Evolutionary conservation across 2,329 filamentous ascomycete species (phyloP).

Genomic region (Myrmaecium sp.): DNA sequence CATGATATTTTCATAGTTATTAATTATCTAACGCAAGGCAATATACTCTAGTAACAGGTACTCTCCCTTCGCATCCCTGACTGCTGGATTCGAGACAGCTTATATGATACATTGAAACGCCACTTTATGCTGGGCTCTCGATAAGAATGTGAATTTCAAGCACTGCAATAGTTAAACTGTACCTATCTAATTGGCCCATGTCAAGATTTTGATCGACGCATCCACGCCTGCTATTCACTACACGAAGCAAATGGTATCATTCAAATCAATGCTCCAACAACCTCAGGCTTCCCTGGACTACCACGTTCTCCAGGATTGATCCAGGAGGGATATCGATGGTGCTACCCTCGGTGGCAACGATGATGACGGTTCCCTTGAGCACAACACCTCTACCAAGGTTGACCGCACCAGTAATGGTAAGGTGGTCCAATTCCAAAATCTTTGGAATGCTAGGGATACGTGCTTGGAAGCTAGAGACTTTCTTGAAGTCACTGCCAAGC

Average conservation of each 20-base stretch:
- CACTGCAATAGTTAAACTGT: no score
- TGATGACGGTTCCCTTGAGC: slow-evolving; percentile 96
- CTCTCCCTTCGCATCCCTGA: no score
- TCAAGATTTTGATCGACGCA: slow-evolving; percentile 14
- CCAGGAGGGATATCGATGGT: slow-evolving; percentile 96
- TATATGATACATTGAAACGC: no score
- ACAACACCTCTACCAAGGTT: slow-evolving; percentile 93
- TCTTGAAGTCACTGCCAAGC: slow-evolving; percentile 98
- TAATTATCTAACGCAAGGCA: no score
- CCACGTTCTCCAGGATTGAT: slow-evolving; percentile 95
- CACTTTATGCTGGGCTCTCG: no score
- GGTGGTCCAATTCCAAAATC: slow-evolving; percentile 81
- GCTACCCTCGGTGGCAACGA: slow-evolving; percentile 91
- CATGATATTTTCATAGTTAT: no score
- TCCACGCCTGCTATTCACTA: slow-evolving; percentile 12
- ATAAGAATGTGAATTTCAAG: no score
- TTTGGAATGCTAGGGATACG: slow-evolving; percentile 76
- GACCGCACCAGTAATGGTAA: slow-evolving; percentile 94
- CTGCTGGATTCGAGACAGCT: no score
- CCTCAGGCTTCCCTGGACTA: slow-evolving; percentile 89
- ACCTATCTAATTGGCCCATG: no score
- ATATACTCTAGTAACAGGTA: no score
- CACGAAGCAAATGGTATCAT: no score
- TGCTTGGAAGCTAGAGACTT: slow-evolving; percentile 93
- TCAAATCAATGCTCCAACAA: slow-evolving; percentile 54